Evolutionary conservation across 306 rosid genomes (phyloP), one percentile per base, ranked within the genome.

Genomic region (Pyrus bretschneideri): DNA sequence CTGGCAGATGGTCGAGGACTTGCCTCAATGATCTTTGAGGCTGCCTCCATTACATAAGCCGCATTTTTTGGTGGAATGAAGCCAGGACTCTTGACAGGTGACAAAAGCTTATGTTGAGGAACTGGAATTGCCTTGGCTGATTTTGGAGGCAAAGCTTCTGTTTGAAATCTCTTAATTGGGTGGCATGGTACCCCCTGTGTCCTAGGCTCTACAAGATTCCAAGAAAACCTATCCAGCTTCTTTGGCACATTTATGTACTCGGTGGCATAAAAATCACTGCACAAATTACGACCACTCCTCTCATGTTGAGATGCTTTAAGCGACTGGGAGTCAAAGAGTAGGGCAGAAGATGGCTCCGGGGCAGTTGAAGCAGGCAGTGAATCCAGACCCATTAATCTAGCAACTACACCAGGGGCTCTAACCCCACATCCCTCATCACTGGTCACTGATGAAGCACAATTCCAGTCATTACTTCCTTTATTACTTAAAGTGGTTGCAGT

Each of bases 361-460:
- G 69, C 71, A 15, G 73, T 84, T 0, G 86, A 71, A 78, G 86
- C 80, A 17, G 97, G 97, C 84, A 95, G 80, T 13, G 93, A 85
- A 76, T 95, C 97, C 87, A 95, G 84, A 70, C 97, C 98, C 98
- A 95, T 95, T 54, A 95, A 90, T 80, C 96, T 88, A 4, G 98
- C 98, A 49, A 95, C 97, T 27, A 88, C 88, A 23, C 98, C 86
- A 1, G 97, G 97, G 76, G 87, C 91, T 87, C 86, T 90, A 72
- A 79, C 70, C 82, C 91, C 93, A 76, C 81, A 81, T 73, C 85
- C 93, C 75, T 92, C 96, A 78, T 90, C 96, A 82, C 88, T 88
- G 75, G 78, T 83, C 55, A 71, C 76, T 54, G 90, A 87, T n/a
- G 84, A 76, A 45, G 84, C 66, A 58, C 79, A 87, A 55, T 81